Evolutionary conservation across 2,329 filamentous ascomycete species (phyloP).

Genomic region (Teratosphaeria epicoccoides): DNA sequence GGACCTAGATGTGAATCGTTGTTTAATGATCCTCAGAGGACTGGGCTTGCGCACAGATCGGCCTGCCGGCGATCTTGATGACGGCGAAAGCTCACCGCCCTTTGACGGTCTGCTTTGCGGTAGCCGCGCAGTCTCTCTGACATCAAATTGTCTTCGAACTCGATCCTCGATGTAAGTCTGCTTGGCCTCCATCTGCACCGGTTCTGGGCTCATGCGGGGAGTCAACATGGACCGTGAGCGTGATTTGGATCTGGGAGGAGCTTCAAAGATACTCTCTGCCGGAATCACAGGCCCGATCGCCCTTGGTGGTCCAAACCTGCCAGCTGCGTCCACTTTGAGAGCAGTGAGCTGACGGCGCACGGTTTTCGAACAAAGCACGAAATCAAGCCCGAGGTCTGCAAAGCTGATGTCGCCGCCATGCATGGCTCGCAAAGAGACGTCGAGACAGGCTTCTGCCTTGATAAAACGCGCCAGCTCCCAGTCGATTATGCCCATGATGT

Average conservation of each 20-base stretch:
- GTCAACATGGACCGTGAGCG: not conserved
- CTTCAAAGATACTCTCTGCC: conserved; percentile 19
- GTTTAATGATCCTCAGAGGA: not conserved
- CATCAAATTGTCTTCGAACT: not conserved
- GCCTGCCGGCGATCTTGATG: not conserved
- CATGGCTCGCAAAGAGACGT: conserved; percentile 10
- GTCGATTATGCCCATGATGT: conserved; percentile 21
- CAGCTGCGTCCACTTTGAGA: not conserved
- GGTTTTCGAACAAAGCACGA: conserved; percentile 7
- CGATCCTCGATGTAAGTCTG: not conserved
- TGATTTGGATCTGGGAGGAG: conserved; percentile 5
- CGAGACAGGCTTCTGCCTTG: conserved; percentile 15
- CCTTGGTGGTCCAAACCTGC: conserved; percentile 1
- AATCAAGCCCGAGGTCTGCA: conserved; percentile 12
- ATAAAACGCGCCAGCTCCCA: conserved; percentile 15
- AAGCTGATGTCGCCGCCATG: conserved; percentile 7
- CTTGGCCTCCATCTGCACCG: not conserved
- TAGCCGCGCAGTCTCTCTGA: not conserved
- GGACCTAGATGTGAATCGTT: not conserved
- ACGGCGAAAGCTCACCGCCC: not conserved
- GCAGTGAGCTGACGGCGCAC: not conserved
- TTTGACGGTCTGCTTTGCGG: not conserved
- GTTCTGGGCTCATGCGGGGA: not conserved
- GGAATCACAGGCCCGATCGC: conserved; percentile 11
- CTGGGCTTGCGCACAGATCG: not conserved